phyloP scores from a whole-genome alignment of 2,329 filamentous ascomycete genomes.

The Penicillium decumbens region DNA sequence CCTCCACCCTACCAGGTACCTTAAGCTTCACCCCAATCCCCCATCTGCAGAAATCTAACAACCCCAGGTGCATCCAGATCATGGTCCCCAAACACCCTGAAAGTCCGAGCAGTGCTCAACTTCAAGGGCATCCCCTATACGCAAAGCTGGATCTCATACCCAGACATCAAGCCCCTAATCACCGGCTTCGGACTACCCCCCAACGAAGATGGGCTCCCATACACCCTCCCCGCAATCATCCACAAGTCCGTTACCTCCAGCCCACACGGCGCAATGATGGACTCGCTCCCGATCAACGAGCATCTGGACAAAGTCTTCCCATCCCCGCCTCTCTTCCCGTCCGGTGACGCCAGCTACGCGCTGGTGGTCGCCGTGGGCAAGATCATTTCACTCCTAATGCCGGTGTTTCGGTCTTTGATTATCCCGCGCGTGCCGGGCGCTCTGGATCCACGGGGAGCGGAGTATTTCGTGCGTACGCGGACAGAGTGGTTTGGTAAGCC shows the following conservation, averaged over 20 bases:
- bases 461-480: constrained; percentile 32
- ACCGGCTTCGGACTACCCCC: constrained; percentile 23
- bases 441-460: constrained; percentile 27
- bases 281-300: constrained; percentile 31
- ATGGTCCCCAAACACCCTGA: constrained; percentile 29
- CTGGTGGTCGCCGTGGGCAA: constrained; percentile 24
- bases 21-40: neutral
- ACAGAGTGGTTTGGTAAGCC: constrained; percentile 26
- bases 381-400: neutral
- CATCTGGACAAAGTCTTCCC: constrained; percentile 32
- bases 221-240: constrained; percentile 35
- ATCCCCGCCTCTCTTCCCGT: constrained; percentile 30
- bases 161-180: constrained; percentile 28
- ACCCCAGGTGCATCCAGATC: constrained; percentile 26
- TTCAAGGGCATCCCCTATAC: constrained; percentile 29
- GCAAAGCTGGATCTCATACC: constrained; percentile 25
- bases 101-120: constrained; percentile 24
- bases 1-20: constrained; percentile 27
- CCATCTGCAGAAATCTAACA: neutral
- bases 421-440: constrained; percentile 22
- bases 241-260: constrained; percentile 26
- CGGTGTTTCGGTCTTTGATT: constrained; percentile 11
- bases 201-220: constrained; percentile 13
- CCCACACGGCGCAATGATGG: constrained; percentile 28
- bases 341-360: constrained; percentile 32